These are phyloP conservation scores for Naganishia sp. DNA, from an alignment of 1,284 basidiomycete species.

Conservation along the genomic window DNA sequence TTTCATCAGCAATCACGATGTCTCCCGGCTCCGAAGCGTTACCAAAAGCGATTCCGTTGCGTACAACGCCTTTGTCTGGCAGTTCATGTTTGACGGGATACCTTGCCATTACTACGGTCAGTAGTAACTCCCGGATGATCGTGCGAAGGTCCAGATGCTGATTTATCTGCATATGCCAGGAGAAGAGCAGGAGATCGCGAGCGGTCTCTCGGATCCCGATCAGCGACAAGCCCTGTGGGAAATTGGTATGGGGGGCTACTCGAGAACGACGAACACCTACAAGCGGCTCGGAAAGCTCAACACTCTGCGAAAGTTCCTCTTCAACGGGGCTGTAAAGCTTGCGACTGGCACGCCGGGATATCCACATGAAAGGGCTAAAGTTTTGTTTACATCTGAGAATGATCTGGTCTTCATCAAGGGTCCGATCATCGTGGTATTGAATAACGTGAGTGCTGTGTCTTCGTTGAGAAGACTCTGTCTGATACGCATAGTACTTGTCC, in stretches of 20 bases:
- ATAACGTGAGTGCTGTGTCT: constrained; percentile 60
- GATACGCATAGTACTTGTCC: background rate
- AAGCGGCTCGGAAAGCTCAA: constrained; percentile 67
- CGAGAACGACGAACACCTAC: constrained; percentile 60
- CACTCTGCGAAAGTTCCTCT: constrained; percentile 68
- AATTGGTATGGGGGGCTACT: constrained; percentile 63
- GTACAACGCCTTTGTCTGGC: constrained; percentile 67
- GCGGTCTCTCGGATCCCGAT: constrained; percentile 63
- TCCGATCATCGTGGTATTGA: constrained; percentile 66
- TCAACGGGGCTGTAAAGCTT: constrained; percentile 54
- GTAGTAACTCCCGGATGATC: no score
- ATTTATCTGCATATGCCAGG: no score
- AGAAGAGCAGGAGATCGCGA: constrained; percentile 67
- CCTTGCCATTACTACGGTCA: constrained; percentile 63
- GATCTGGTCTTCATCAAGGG: constrained; percentile 74
- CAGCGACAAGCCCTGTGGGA: constrained; percentile 79
- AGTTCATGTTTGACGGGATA: constrained; percentile 66
- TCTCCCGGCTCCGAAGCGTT: constrained; percentile 71
- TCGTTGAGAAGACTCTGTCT: background rate
- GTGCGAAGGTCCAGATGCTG: no score
- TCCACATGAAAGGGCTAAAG: constrained; percentile 61
- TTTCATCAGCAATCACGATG: constrained; percentile 81
- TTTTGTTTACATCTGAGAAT: constrained; percentile 61
- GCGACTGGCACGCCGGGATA: constrained; percentile 58
- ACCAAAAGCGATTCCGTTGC: constrained; percentile 45